Evolutionary conservation across 2,329 filamentous ascomycete species (phyloP), one percentile per base, ranked within the genome.

Genomic region (Ascochyta pisi): DNA sequence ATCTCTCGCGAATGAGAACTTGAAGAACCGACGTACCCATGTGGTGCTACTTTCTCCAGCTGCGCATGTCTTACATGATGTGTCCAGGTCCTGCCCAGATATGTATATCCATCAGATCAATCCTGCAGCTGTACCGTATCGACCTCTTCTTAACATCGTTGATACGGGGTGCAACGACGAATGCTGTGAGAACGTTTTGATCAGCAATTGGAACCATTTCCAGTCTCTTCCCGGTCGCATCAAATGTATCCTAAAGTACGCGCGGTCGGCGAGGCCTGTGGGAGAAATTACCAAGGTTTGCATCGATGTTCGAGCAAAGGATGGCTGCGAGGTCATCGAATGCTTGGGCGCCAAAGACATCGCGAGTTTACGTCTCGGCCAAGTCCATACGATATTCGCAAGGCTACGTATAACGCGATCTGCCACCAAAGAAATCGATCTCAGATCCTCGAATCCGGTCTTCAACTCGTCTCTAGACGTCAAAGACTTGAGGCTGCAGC

Each of bases 61-160:
- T n/a, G 40, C 56, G 0, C 53, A 66, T 16, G 39, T 61, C 8
- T 39, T 73, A 13, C 69, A 72, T 37, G 49, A 61, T 19, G 57
- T 73, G 1, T 70, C 62, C 1, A 63, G 57, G 6, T 51, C 41
- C 3, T 64, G 61, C 33, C 66, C 70, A 6, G 46, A 58, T 29
- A 29, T 73, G 2, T 56, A 62, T 35, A 50, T 73, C 9, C 67
- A 73, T 48, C 67, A 67, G 22, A 63, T 73, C 48, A 73, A 66
- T 38, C 65, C 69, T 13, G 66, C 67, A 19, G 27, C 60, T 7
- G 45, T 73, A 15, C 71, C 71, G 3, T 68, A 58, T 46, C 60
- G 53, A 15, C 52, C 54, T 10, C 26, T 55, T 13, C 50, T 58
- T n/a, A 55, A 62, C 16, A 41, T 46, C 6, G 41, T 46, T 29